These are phyloP conservation scores for Suillus hirtellus DNA, from an alignment of 768 basidiomycete genomes.

Conservation along the genomic window DNA sequence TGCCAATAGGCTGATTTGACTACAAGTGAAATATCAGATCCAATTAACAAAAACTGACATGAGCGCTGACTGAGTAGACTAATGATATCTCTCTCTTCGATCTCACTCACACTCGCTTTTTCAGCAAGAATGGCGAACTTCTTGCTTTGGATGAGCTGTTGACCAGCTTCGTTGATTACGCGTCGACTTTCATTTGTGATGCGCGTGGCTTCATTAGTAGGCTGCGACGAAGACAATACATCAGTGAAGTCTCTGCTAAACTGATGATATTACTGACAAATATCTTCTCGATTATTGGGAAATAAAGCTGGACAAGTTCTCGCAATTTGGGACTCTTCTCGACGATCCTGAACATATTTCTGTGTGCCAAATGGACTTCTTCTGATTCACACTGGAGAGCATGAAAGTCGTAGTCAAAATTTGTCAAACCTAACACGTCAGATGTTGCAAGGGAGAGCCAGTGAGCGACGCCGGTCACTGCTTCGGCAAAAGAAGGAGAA, in stretches of 20 bases:
- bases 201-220: constrained; percentile 38
- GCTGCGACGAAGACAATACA: constrained; percentile 32
- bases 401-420: too few species aligned
- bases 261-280: constrained; percentile 37
- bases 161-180: constrained; percentile 43
- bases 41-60: background rate
- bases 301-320: too few species aligned
- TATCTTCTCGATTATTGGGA: constrained; percentile 40
- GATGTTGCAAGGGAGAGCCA: constrained; percentile 33
- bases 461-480: constrained; percentile 49
- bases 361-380: too few species aligned
- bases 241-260: background rate
- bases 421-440: too few species aligned
- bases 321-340: too few species aligned
- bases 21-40: constrained; percentile 25
- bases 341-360: too few species aligned
- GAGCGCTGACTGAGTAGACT: constrained; percentile 45
- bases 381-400: too few species aligned
- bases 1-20: constrained; percentile 58
- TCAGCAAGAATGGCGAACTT: constrained; percentile 39
- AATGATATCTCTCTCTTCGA: constrained; percentile 47
- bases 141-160: constrained; percentile 44
- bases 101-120: constrained; percentile 30
- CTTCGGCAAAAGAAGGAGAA: constrained; percentile 12
- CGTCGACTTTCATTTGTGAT: constrained; percentile 39